Evolutionary conservation across 108 stramenopile genomes (phyloP).

Genomic region (Fragilariopsis cylindrus): DNA sequence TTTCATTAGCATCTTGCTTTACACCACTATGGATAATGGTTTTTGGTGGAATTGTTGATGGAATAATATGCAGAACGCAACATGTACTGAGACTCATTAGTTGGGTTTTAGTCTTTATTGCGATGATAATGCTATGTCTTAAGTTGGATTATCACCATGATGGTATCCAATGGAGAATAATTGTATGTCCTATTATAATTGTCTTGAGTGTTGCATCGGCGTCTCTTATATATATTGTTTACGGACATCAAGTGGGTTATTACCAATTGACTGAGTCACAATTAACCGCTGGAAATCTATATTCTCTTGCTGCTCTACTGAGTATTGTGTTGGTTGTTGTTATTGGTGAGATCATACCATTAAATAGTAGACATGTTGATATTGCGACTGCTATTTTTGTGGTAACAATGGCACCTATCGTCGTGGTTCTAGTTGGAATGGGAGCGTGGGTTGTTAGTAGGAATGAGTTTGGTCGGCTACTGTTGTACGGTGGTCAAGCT

Average conservation of each 20-base stretch:
- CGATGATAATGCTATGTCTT: conserved; percentile 65
- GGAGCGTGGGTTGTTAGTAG: conserved; percentile 83
- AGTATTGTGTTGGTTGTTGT: conserved; percentile 71
- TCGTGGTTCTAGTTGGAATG: conserved; percentile 74
- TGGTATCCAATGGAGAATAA: conserved; percentile 45
- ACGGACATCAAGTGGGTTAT: conserved; percentile 87
- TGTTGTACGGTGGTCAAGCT: conserved; percentile 82
- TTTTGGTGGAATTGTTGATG: conserved; percentile 65
- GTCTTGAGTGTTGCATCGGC: conserved; percentile 62
- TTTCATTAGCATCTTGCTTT: conserved; percentile 53
- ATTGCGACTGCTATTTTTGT: conserved; percentile 60
- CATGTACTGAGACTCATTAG: conserved; percentile 61
- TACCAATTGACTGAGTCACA: conserved; percentile 81
- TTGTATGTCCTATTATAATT: conserved; percentile 64
- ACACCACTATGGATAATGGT: conserved; percentile 79
- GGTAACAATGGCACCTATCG: conserved; percentile 72
- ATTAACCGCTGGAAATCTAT: conserved; percentile 82
- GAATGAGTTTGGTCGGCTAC: conserved; percentile 77
- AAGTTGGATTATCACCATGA: conserved; percentile 65
- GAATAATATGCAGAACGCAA: conserved; percentile 85
- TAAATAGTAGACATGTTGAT: conserved; percentile 44
- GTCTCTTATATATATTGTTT: conserved; percentile 73
- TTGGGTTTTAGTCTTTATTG: conserved; percentile 63
- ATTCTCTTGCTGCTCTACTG: conserved; percentile 69
- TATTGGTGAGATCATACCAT: conserved; percentile 64